These are phyloP conservation scores for Salix brachista DNA, from an alignment of 345 rosid genomes.

Conservation along the genomic window DNA sequence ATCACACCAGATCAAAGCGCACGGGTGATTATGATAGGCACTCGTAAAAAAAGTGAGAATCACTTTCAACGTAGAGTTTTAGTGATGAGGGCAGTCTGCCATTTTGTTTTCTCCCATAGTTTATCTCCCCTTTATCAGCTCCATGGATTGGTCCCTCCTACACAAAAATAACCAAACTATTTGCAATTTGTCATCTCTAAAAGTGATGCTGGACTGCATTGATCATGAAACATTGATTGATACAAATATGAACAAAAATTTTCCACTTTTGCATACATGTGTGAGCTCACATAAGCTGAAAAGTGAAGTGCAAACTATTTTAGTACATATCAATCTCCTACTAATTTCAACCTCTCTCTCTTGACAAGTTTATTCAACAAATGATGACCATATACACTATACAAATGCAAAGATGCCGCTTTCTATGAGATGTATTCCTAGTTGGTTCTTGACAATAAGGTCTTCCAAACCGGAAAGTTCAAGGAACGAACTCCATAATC, in stretches of 20 bases:
- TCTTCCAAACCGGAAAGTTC: slow-evolving; percentile 13
- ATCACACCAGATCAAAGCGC: not conserved
- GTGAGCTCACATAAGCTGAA: slow-evolving; percentile 12
- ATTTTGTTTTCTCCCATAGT: not conserved
- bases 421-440: slow-evolving; percentile 9
- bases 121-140: not conserved
- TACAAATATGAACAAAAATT: slow-evolving; percentile 10
- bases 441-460: not conserved
- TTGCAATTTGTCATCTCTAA: not conserved
- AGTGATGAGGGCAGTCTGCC: not conserved
- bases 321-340: slow-evolving; percentile 16
- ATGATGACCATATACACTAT: slow-evolving; percentile 24
- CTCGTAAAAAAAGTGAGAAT: not conserved
- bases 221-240: slow-evolving; percentile 2
- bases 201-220: slow-evolving; percentile 10
- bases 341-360: slow-evolving; percentile 1
- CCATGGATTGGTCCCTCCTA: not conserved
- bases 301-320: not conserved
- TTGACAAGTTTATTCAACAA: slow-evolving; percentile 28
- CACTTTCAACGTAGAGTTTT: not conserved
- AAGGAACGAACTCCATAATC: slow-evolving; percentile 6
- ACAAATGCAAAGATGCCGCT: slow-evolving; percentile 15
- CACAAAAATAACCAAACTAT: not conserved
- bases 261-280: slow-evolving; percentile 23
- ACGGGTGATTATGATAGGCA: not conserved